These are phyloP conservation scores for Tetraselmis chui DNA, from an alignment of 139 green algal species.

Conservation along the genomic window DNA sequence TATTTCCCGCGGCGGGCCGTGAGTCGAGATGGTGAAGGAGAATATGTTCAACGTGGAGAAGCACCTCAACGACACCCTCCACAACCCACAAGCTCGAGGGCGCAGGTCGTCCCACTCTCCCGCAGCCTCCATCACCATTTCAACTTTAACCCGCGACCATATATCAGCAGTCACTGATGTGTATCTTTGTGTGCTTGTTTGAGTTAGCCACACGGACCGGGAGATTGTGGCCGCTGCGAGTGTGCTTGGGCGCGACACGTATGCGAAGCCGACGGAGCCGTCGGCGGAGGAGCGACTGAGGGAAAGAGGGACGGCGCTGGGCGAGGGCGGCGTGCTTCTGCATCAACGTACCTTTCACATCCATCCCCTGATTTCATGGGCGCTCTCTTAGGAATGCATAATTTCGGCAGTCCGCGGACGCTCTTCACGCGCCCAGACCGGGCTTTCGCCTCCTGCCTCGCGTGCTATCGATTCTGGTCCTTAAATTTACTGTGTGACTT, in stretches of 20 bases:
- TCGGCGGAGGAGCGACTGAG: background rate
- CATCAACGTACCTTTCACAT: background rate
- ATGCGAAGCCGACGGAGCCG: background rate
- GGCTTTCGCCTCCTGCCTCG: too few relatives aligned
- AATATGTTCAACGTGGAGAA: conserved; percentile 1
- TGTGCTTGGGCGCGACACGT: background rate
- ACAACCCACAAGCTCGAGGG: background rate
- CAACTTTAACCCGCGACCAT: too few relatives aligned
- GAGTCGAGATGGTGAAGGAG: background rate
- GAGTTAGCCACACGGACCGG: background rate
- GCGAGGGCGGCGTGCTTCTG: background rate
- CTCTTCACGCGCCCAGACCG: too few relatives aligned
- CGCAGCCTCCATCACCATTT: too few relatives aligned
- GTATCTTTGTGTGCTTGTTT: background rate
- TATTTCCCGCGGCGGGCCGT: too few relatives aligned
- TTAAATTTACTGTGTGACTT: too few relatives aligned
- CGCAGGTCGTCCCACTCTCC: background rate
- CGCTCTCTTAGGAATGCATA: background rate
- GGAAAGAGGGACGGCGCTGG: background rate
- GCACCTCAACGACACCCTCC: background rate
- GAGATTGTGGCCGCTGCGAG: background rate
- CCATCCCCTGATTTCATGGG: background rate
- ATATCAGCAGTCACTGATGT: too few relatives aligned
- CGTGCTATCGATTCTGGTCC: too few relatives aligned
- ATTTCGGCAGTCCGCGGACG: background rate